phyloP scores from a whole-genome alignment of 306 rosid genomes.

The Boehmeria nivea region DNA sequence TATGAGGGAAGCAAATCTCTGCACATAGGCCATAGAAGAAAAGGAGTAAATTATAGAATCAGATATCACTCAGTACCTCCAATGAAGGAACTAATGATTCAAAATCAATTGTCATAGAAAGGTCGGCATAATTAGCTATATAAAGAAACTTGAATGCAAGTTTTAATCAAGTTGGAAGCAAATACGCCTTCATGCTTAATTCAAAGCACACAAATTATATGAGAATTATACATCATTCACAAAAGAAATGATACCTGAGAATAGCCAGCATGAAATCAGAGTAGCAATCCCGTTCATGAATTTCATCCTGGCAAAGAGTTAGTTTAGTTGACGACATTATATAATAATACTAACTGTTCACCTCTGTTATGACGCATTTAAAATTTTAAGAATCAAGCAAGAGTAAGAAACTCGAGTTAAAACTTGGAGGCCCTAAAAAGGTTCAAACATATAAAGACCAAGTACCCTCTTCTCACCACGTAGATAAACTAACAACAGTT shows the following conservation, averaged over 20 bases:
- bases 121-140: not conserved
- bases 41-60: slow-evolving; percentile 21
- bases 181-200: slow-evolving; percentile 13
- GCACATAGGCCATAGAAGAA: slow-evolving; percentile 34
- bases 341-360: not conserved
- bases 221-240: slow-evolving; percentile 4
- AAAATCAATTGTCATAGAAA: not conserved
- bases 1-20: slow-evolving; percentile 80
- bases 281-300: slow-evolving; percentile 94
- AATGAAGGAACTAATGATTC: not conserved
- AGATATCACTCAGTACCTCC: slow-evolving; percentile 8
- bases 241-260: slow-evolving; percentile 47
- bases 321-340: not conserved
- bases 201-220: slow-evolving; percentile 3
- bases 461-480: too few relatives aligned
- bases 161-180: not conserved
- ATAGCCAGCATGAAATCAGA: slow-evolving; percentile 88
- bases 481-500: too few relatives aligned
- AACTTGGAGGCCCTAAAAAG: too few relatives aligned
- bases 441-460: too few relatives aligned
- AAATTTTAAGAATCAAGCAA: slow-evolving; percentile 8
- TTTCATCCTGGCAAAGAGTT: slow-evolving; percentile 65
- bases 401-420: not conserved
- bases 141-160: not conserved
- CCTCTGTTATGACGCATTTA: too few relatives aligned